Percentiles rank a stretch among this genome's conserved stretches.
These are phyloP conservation scores for Rhodotorula glutinis DNA, from an alignment of 1,284 basidiomycete species.

Conservation along the genomic window DNA sequence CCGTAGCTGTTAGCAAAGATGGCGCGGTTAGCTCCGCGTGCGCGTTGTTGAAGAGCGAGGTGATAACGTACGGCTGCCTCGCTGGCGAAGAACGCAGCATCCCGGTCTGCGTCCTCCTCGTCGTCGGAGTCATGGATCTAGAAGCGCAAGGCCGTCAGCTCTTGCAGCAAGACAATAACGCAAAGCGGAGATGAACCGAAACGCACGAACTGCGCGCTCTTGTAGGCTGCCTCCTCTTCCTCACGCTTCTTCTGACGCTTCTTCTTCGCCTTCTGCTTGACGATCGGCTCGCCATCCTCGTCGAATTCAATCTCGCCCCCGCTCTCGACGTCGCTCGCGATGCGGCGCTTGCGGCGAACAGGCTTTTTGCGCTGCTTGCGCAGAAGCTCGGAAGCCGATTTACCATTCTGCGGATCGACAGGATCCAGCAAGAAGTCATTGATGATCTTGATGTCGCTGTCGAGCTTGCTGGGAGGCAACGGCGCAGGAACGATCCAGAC, in stretches of 20 bases:
- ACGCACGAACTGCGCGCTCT: conserved; percentile 73
- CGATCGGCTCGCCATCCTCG: conserved; percentile 46
- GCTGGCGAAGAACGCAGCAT: conserved; percentile 65
- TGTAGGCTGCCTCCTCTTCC: conserved; percentile 70
- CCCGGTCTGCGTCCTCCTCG: conserved; percentile 61
- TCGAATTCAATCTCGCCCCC: conserved; percentile 32
- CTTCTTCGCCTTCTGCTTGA: conserved; percentile 53
- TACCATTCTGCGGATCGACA: conserved; percentile 65
- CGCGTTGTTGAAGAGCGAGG: too few species aligned
- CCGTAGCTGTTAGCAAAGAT: conserved; percentile 11
- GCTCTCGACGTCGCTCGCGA: conserved; percentile 47
- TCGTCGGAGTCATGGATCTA: conserved; percentile 67
- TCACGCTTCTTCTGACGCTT: conserved; percentile 37
- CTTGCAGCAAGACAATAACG: not conserved
- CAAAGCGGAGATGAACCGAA: conserved; percentile 56
- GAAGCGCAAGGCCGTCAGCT: not conserved
- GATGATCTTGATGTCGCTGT: conserved; percentile 65
- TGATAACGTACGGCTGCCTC: conserved; percentile 59
- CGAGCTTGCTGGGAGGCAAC: conserved; percentile 63
- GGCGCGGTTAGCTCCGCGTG: conserved; percentile 47
- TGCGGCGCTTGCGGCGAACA: conserved; percentile 18
- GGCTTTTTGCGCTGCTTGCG: conserved; percentile 58
- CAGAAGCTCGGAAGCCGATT: conserved; percentile 64
- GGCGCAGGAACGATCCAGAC: conserved; percentile 69
- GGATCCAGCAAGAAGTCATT: conserved; percentile 70